Base-by-base conservation (phyloP, 2,329 filamentous ascomycete species). In the Plectosphaerella cucumerina region DNA sequence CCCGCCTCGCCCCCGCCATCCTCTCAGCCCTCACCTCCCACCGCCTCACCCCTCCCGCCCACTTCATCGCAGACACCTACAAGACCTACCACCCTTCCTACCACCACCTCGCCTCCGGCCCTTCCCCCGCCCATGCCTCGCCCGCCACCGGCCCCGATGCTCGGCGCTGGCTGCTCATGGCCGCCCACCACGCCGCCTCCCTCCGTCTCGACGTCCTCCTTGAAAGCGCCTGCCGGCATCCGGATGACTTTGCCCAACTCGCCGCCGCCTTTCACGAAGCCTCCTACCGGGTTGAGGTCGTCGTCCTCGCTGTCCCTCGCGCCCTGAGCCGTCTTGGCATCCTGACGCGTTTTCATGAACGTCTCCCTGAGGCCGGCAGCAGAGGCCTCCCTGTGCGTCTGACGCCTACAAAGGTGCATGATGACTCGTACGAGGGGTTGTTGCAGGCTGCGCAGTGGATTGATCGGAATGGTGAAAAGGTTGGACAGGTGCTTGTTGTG, bases 1-100 rank as follows among this genome's bases (percentile, higher is more conserved):
- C 73, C 15, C 67, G 68, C 50, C 65, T 72, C 2, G 69, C 73
- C 11, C 73, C 71, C 3, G 57, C 60, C 33, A 60, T 77, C 47
- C 61, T 65, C 17, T 45, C 54, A 4, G 67, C 69, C 44, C 58
- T 76, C 22, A 26, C 42, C 17, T 26, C 48, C 14, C 46, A 53
- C 44, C 41, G 52, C 48, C 39, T 48, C 18, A 15, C 22, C 15
- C 15, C 48, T 17, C 52, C 62, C 15, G 67, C 65, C 17, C 74
- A 77, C 62, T 67, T 77, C 55, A 70, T 77, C 50, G 73, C 74
- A 49, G 74, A 77, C 65, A 71, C 70, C 20, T 76, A 74, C 69
- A 77, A 77, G 58, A 67, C 69, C 4, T 71, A 75, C 62, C 74
- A 77, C 60, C 74, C 74, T 0, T 53, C 63, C 17, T 75, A 74